These are phyloP conservation scores for Ogataea methylovora DNA, from an alignment of 805 yeast genomes.

Conservation along the genomic window DNA sequence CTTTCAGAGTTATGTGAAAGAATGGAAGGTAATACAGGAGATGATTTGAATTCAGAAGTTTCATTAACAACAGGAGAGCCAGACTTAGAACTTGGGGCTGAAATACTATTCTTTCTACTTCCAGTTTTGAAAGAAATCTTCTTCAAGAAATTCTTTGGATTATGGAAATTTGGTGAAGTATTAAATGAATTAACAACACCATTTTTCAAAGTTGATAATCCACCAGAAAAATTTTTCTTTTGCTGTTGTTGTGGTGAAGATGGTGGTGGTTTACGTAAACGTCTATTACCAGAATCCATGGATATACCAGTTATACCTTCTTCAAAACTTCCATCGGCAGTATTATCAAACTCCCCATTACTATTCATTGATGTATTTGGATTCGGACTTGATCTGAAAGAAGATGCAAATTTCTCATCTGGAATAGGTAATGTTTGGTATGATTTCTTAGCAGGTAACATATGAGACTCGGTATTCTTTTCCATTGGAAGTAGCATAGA, in stretches of 20 bases:
- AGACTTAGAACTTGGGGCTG: background rate
- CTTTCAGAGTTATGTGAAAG: background rate
- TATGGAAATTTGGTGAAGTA: background rate
- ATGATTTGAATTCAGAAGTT: background rate
- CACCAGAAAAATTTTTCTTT: background rate
- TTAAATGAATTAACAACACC: constrained; percentile 2
- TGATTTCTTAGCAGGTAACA: too few relatives aligned
- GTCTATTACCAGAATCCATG: too few relatives aligned
- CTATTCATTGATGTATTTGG: too few relatives aligned
- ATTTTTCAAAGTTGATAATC: background rate
- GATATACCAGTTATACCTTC: too few relatives aligned
- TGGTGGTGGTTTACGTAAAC: constrained; percentile 1
- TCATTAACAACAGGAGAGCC: background rate
- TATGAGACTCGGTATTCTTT: too few relatives aligned
- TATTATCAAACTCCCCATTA: too few relatives aligned
- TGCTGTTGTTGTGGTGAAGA: background rate
- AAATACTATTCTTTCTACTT: background rate
- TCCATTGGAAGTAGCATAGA: too few relatives aligned
- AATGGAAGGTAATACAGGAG: too few relatives aligned
- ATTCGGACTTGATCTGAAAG: too few relatives aligned
- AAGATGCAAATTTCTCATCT: too few relatives aligned
- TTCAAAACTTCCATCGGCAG: too few relatives aligned
- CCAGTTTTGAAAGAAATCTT: constrained; percentile 1
- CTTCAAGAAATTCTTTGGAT: constrained; percentile 1
- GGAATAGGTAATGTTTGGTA: too few relatives aligned